Percentiles rank a stretch among this genome's conserved stretches.
Conservation (phyloP, 2,329 filamentous ascomycete genomes). For the Pseudogymnoascus destructans region DNA sequence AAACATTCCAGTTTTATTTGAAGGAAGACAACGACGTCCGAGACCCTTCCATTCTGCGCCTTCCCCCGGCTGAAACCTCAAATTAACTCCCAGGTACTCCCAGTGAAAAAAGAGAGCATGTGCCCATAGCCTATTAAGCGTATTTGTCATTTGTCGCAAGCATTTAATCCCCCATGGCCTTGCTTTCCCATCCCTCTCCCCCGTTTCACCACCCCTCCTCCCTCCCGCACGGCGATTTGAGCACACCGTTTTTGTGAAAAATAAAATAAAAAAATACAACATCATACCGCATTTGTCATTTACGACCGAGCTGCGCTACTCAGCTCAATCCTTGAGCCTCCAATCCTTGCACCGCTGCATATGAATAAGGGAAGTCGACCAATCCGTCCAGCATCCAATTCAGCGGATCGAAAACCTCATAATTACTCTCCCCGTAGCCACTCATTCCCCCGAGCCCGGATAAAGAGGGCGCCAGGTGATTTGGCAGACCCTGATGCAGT, state of each 20-base stretch:
- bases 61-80: neutral
- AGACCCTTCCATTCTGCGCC: neutral
- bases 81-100: neutral
- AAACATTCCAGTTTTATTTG: neutral
- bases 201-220: neutral
- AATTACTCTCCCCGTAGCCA: conserved; percentile 54
- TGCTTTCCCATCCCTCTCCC: neutral
- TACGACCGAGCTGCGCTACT: neutral
- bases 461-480: conserved; percentile 9
- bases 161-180: neutral
- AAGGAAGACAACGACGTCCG: neutral
- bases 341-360: conserved; percentile 39
- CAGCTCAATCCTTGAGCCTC: conserved; percentile 26
- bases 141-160: neutral
- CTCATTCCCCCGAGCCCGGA: conserved; percentile 26
- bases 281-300: neutral
- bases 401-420: conserved; percentile 83
- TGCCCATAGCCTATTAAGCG: neutral
- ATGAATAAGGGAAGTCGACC: conserved; percentile 64
- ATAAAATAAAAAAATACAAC: neutral
- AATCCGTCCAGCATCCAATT: conserved; percentile 88
- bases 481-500: conserved; percentile 19
- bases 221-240: neutral
- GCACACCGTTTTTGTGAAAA: neutral
- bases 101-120: neutral